A percentile compares a stretch with the other conserved stretches of the same genome.
These are phyloP conservation scores for Sherardia arvensis DNA, from an alignment of 257 asterid species.

Conservation along the genomic window DNA sequence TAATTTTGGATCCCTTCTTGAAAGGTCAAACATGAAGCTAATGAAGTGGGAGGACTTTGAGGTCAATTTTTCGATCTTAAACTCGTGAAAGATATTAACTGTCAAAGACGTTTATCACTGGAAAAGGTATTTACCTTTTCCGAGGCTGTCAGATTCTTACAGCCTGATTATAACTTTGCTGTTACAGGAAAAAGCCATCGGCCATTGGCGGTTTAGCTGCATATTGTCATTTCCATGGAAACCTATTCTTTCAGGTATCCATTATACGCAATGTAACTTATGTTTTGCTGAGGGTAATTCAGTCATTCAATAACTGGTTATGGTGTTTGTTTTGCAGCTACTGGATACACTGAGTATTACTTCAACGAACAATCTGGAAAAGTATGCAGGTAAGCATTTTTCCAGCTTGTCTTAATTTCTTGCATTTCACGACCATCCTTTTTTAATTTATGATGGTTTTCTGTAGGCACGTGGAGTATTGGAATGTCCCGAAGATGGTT, in stretches of 20 bases:
- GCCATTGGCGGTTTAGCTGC: slow-evolving; percentile 97
- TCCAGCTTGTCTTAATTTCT: not conserved
- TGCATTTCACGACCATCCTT: not conserved
- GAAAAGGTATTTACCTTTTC: too few relatives aligned
- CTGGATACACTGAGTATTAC: slow-evolving; percentile 92
- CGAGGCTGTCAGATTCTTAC: not conserved
- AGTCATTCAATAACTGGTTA: not conserved
- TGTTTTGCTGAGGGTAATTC: not conserved
- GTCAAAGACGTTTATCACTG: not conserved
- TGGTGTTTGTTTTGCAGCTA: slow-evolving; percentile 46
- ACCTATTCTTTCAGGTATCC: slow-evolving; percentile 86
- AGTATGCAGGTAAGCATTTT: slow-evolving; percentile 51
- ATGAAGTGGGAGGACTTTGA: slow-evolving; percentile 91
- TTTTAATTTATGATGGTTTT: not conserved
- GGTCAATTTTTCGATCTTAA: slow-evolving; percentile 22
- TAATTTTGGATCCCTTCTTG: slow-evolving; percentile 82
- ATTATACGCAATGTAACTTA: not conserved
- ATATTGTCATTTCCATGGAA: slow-evolving; percentile 88
- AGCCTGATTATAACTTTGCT: not conserved
- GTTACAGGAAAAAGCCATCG: slow-evolving; percentile 72
- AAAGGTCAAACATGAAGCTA: slow-evolving; percentile 70
- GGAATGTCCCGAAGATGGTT: slow-evolving; percentile 98
- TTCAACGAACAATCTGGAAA: slow-evolving; percentile 65
- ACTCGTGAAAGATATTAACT: not conserved
- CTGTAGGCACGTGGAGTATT: slow-evolving; percentile 79